These are phyloP conservation scores for Psilocybe tampanensis DNA, from an alignment of 768 basidiomycete genomes.

Conservation along the genomic window DNA sequence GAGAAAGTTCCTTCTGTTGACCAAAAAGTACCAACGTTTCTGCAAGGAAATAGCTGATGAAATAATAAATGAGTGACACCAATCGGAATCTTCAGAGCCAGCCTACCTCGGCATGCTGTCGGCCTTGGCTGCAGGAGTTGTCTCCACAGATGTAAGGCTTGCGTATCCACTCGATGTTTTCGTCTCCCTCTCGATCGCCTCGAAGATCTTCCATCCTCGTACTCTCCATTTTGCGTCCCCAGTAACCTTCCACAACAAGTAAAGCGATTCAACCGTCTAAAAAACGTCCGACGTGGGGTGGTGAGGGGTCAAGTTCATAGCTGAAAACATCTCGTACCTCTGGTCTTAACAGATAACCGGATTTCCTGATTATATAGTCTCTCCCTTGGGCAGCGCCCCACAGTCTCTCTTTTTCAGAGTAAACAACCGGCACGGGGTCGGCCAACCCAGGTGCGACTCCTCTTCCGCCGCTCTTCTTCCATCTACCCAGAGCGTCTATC, in stretches of 20 bases:
- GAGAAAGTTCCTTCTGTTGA: background rate
- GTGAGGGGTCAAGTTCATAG: background rate
- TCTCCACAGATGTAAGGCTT: slow-evolving; percentile 51
- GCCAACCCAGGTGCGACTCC: slow-evolving; percentile 57
- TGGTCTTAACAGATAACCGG: slow-evolving; percentile 63
- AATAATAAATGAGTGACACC: background rate
- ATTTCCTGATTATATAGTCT: slow-evolving; percentile 55
- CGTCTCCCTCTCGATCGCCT: slow-evolving; percentile 62
- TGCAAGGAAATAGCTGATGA: slow-evolving; percentile 45
- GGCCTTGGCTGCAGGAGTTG: slow-evolving; percentile 34
- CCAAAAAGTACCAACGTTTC: slow-evolving; percentile 41
- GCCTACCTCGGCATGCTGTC: slow-evolving; percentile 79
- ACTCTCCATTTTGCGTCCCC: slow-evolving; percentile 70
- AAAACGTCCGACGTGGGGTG: background rate
- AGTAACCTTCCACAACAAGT: slow-evolving; percentile 71
- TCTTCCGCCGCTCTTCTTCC: slow-evolving; percentile 46
- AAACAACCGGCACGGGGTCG: slow-evolving; percentile 43
- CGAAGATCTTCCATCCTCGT: slow-evolving; percentile 71
- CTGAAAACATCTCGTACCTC: slow-evolving; percentile 49
- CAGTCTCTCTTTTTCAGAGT: slow-evolving; percentile 28
- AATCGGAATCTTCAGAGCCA: background rate
- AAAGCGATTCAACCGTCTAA: slow-evolving; percentile 75
- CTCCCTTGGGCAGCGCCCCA: slow-evolving; percentile 26
- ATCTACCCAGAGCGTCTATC: slow-evolving; percentile 51
- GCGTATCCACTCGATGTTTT: slow-evolving; percentile 67